Evolutionary conservation across 805 yeast genomes (phyloP), one percentile per base, ranked within the genome.

Genomic region (Candida silvicultrix): DNA sequence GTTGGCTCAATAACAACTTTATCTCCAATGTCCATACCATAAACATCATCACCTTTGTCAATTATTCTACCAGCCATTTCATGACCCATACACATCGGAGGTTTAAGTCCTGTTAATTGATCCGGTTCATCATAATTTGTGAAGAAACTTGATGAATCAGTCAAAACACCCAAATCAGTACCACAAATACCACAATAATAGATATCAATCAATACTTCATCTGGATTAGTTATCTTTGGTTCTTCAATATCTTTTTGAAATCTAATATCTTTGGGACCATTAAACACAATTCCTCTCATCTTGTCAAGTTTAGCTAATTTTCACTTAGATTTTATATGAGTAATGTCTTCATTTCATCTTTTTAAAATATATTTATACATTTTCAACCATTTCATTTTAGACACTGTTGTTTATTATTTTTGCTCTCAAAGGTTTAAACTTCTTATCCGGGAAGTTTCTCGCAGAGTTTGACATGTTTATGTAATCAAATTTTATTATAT

Each of bases 101-200:
- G 55, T 39, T 60, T 57, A 18, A 63, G 57, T 9, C 71, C 71
- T 2, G 75, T 70, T 16, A 77, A 58, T 35, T 63, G 65, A 45
- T 74, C 67, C 2, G 53, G 53, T 41, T 55, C 43, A 22, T 71
- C 71, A 35, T 61, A 65, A 46, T 65, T 60, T 5, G 70, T 72
- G 63, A 78, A 78, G 57, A 81, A 79, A 45, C 77, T 77, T 10
- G 87, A 85, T 1, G 82, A 83, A 23, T 74, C 78, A 23, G 65
- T 52, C 52, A 68, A 80, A 58, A 82, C 80, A 52, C 78, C 82
- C 36, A 80, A 62, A 57, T 80, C 85, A 1, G 81, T 70, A 23
- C 85, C 85, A 55, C 86, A 81, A 38, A 80, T 78, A 7, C 86
- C 86, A 55, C 84, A 78, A 57, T 68, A 77, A 10, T 67, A 56